These are phyloP conservation scores for Nematodospora valgi DNA, from an alignment of 805 yeast species.

Conservation along the genomic window DNA sequence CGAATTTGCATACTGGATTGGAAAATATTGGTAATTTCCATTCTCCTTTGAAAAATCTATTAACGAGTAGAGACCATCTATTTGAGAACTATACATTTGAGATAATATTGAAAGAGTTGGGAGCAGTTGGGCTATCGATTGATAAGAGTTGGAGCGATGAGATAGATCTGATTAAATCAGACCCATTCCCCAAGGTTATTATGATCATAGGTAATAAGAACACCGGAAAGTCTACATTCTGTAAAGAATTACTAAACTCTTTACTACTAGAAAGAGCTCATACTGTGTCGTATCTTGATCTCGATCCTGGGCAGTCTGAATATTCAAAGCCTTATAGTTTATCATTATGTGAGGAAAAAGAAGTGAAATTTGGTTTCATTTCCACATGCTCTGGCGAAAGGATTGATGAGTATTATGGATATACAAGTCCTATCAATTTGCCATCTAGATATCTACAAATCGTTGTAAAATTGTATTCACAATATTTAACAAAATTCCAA, in stretches of 20 bases:
- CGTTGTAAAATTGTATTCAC: slow-evolving; percentile 18
- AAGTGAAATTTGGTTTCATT: slow-evolving; percentile 24
- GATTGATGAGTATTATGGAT: slow-evolving; percentile 52
- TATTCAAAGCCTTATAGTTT: slow-evolving; percentile 69
- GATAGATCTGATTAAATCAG: slow-evolving; percentile 2
- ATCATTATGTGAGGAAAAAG: slow-evolving; percentile 42
- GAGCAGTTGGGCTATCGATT: slow-evolving; percentile 18
- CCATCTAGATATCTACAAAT: slow-evolving; percentile 54
- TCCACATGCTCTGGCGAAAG: slow-evolving; percentile 7
- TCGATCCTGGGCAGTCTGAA: slow-evolving; percentile 91
- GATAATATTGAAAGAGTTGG: slow-evolving; percentile 24
- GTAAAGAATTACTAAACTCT: slow-evolving; percentile 51
- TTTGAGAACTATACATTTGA: slow-evolving; percentile 36
- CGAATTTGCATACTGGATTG: slow-evolving; percentile 40
- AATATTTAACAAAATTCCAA: slow-evolving; percentile 16
- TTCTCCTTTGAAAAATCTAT: slow-evolving; percentile 44
- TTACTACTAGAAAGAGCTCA: slow-evolving; percentile 27
- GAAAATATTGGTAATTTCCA: slow-evolving; percentile 40
- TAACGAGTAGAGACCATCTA: slow-evolving; percentile 15
- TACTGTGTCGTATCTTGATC: slow-evolving; percentile 55
- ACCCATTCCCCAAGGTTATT: slow-evolving; percentile 15
- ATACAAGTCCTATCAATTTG: slow-evolving; percentile 61
- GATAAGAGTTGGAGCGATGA: slow-evolving; percentile 13
- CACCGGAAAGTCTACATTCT: slow-evolving; percentile 77
- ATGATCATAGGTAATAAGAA: slow-evolving; percentile 65